A percentile compares a stretch with the other conserved stretches of the same genome.
Evolutionary conservation across 176 grass and related monocot species (phyloP).

Genomic region (Neostapfia colusana): DNA sequence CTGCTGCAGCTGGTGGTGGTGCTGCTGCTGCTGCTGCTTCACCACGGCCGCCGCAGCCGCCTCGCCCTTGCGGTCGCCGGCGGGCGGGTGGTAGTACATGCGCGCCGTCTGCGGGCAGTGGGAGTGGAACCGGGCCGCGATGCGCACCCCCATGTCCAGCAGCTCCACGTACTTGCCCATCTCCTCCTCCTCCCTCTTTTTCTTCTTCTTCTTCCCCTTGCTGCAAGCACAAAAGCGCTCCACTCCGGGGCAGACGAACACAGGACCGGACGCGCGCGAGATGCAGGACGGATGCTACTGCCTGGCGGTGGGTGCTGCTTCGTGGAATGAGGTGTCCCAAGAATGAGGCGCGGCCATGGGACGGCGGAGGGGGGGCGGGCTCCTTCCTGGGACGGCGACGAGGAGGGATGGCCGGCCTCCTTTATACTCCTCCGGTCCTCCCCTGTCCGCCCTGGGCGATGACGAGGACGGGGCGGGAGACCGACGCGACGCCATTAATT

Average conservation of each 20-base stretch:
- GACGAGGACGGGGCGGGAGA: neutral
- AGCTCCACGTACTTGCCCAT: constrained; percentile 81
- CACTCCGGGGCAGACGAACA: neutral
- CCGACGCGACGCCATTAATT: too few species aligned
- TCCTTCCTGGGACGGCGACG: neutral
- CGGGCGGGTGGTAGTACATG: constrained; percentile 74
- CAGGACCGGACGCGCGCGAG: neutral
- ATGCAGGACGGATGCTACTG: neutral
- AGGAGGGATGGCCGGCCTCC: neutral
- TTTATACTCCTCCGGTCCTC: neutral
- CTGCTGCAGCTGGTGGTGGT: neutral
- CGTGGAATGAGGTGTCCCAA: constrained; percentile 42
- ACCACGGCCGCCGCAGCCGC: neutral
- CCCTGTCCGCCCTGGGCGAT: too few species aligned
- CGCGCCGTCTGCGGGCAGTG: constrained; percentile 79
- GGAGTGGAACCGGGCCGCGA: constrained; percentile 85
- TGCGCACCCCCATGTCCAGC: constrained; percentile 77
- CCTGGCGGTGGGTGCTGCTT: neutral
- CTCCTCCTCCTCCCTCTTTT: neutral
- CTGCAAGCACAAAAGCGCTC: neutral
- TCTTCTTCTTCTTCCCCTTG: neutral
- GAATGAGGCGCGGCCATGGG: constrained; percentile 41
- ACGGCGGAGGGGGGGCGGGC: neutral
- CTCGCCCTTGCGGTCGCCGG: constrained; percentile 9
- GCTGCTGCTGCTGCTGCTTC: neutral